Evolutionary conservation across 345 rosid genomes (phyloP), one percentile per base, ranked within the genome.

Genomic region (Geranium rotundifolium): DNA sequence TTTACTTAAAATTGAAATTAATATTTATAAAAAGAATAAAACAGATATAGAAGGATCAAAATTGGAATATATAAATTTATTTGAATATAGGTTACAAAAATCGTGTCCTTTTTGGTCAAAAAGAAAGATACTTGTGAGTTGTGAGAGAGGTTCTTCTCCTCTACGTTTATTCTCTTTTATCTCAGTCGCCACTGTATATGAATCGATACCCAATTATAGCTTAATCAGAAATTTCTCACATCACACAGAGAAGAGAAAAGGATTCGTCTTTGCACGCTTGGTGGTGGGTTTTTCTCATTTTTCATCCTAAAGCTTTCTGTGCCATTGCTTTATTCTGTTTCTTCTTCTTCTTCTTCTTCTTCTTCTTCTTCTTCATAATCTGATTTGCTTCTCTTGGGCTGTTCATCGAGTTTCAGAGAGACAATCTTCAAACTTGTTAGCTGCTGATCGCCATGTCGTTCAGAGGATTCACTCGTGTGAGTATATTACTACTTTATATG

Each of bases 401-500:
- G 19, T 9, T 37, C 27, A 52, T 64, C 60, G 4, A 12, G 5
- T 7, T 58, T 20, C 14, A 18, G 54, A 49, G 37, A 41, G 19
- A 46, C 2, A 1, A 13, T 57, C 37, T 62, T 30, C 5, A 0
- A 7, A 46, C 29, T 62, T 9, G 17, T 56, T 41, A 2, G 37
- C 65, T 59, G 27, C 10, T 16, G 46, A 16, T 39, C 13, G 54
- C 74, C 72, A 83, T 84, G 89, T 69, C 81, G 64, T 83, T 81
- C 76, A 69, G 89, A 79, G 80, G 85, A 61, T 57, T 83, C 3
- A 54, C 75, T 70, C 77, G 84, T 78, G 88, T 82, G 76, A 64
- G 17, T 58, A 7, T 52, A 46, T 7, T 46, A 9, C 15, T 46
- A 46, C 1, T 49, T 60, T 4, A 19, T 56, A 56, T n/a, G 12